Evolutionary conservation across 768 basidiomycete species (phyloP), one percentile per base, ranked within the genome.

Genomic region (Boletus sp.): DNA sequence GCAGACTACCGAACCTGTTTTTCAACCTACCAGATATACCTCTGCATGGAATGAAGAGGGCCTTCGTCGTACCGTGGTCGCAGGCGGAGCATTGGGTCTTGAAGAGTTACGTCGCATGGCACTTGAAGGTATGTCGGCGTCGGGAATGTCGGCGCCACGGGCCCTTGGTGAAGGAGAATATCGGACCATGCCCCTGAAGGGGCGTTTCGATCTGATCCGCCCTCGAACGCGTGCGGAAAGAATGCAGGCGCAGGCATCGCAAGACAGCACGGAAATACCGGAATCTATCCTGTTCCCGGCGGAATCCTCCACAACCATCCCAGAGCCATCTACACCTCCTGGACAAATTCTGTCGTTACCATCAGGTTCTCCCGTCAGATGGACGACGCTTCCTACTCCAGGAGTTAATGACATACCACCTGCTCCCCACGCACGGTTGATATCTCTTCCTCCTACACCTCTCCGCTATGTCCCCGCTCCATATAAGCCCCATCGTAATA

Each of bases 151-250:
- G 17, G 23, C 35, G 29, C 43, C 52, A 45, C 59, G 51, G 17
- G 49, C 61, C 27, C 38, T 61, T 14, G 79, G 79, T 7, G 82
- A 88, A 65, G 92, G 90, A 33, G 80, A 84, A 58, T 98, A 97
- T 68, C 78, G 76, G 52, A 86, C 81, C 47, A 71, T 98, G 72
- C 95, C 95, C 15, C 75, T 97, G 21, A 88, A 91, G 54, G 94
- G 94, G 6, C 85, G 94, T 44, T 78, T 95, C 51, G 93, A 96
- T 66, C 76, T 98, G 61, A 88, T 97, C 78, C 83, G 86, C 51
- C 69, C 71, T 30, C 59, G 50, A 43, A 64, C 62, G 23, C 66
- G 55, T 50, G 66, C 55, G 14, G 65, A 70, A 49, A 63, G 25
- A 54, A 55, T 46, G 33, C 54, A 52, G 39, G 27, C 34, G 32